Evolutionary conservation across 306 rosid species (phyloP), one percentile per base, ranked within the genome.

Genomic region (Herpetospermum pedunculosum): DNA sequence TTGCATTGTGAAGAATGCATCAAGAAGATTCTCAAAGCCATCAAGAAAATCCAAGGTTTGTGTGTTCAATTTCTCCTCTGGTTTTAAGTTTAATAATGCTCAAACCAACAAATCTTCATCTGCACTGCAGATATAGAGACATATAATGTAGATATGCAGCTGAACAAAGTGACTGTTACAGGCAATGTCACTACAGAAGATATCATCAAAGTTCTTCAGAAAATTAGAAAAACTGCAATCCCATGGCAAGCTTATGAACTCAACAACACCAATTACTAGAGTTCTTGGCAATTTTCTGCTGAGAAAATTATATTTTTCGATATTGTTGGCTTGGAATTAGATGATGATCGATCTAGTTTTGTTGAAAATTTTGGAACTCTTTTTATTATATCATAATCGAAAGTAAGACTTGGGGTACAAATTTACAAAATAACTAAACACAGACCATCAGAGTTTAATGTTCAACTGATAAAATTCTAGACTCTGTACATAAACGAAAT

Each of bases 101-200:
- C 44, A n/a, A n/a, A n/a, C n/a, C n/a, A n/a, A n/a, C n/a, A n/a
- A n/a, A n/a, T n/a, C n/a, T n/a, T n/a, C n/a, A n/a, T n/a, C n/a
- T n/a, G n/a, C n/a, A n/a, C n/a, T n/a, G 77, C 88, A 93, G 97
- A 90, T 75, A 90, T 90, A 15, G 96, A 93, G 76, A 86, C 94
- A 2, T 93, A 93, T 8, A 79, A 90, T 37, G 87, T 81, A 59
- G 98, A 93, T 65, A 85, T 80, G 44, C 52, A 89, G 81, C 80
- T 85, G 75, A 86, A 77, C 84, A 90, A 93, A 81, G 94, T 89
- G 26, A 93, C 70, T 0, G 94, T 93, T 29, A 89, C 96, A 0
- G 96, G 98, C 3, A 86, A 90, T 37, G 86, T 93, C 8, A 89
- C 94, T 0, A 80, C 78, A 3, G 88, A 90, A 76, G 77, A 90